Base-by-base conservation (phyloP, 352 stramenopile genomes). In the Aphanomyces astaci region DNA sequence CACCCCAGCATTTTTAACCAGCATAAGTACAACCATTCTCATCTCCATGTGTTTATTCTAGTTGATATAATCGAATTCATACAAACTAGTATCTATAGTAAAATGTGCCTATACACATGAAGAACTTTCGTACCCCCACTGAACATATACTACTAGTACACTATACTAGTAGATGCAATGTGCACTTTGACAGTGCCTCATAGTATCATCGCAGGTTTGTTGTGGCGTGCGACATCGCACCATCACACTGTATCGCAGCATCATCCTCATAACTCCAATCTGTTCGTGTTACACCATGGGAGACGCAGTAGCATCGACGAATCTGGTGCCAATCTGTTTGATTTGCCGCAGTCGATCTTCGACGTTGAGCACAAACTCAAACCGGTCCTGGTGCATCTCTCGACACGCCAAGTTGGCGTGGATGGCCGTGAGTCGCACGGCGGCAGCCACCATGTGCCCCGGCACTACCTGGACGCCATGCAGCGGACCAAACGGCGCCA, bases 281-380 rank as follows among this genome's bases (percentile, higher is more conserved):
- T n/a, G n/a, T 33, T 52, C 13, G 43, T 31, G 4, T 64, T 64
- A 22, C 36, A 64, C 27, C 56, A 31, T 25, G 39, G 56, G 36
- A 43, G 36, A 43, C 15, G 36, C 7, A 7, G 36, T 43, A 15
- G 15, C 36, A 88, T 72, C 36, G 36, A 43, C 36, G 15, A 43
- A 43, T 43, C 36, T 43, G 7, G 36, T 43, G 0, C 78, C 80
- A 25, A 95, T 76, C 56, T 92, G 85, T 62, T 92, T 91, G 74
- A 95, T 95, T 71, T 95, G 87, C 75, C 92, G 92, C 51, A 95
- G 70, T 2, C 87, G 84, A 54, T 92, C 87, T 64, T 92, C 85
- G 68, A 78, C 87, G 56, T 95, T 93, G 49, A 89, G 73, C 2
- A 78, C 72, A 62, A 91, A 94, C 17, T 86, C 87, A 27, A 93